Conservation (phyloP, 2,329 filamentous ascomycete species). For the Xylariaceae sp. region DNA sequence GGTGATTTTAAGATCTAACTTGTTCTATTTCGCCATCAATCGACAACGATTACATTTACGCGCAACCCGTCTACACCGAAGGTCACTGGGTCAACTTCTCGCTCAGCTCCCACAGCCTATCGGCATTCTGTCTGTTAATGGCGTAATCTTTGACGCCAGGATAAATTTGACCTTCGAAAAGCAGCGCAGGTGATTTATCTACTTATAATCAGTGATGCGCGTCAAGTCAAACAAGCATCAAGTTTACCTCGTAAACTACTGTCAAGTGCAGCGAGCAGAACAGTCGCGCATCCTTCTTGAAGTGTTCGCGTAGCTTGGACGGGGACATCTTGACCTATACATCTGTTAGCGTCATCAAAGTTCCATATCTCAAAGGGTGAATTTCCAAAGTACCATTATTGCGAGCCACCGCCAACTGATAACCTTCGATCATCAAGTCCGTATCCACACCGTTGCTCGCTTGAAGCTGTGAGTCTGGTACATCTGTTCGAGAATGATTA, state of each 20-base stretch:
- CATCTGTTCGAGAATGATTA: too few species aligned
- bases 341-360: neutral
- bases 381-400: neutral
- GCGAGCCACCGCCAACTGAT: slow-evolving; percentile 4
- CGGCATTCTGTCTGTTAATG: neutral
- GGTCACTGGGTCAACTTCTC: too few species aligned
- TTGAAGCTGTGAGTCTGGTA: slow-evolving; percentile 3
- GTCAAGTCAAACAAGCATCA: too few species aligned
- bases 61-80: too few species aligned
- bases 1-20: too few species aligned
- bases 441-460: slow-evolving; percentile 3
- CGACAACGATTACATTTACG: too few species aligned
- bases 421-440: slow-evolving; percentile 8
- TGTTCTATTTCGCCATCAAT: too few species aligned
- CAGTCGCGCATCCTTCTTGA: slow-evolving; percentile 5
- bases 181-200: slow-evolving; percentile 4
- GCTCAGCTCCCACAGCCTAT: slow-evolving; percentile 8
- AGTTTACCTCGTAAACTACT: slow-evolving; percentile 4
- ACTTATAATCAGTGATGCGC: neutral
- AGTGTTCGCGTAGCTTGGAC: slow-evolving; percentile 1
- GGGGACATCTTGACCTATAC: slow-evolving; percentile 3
- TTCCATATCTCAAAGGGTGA: too few species aligned
- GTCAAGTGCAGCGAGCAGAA: slow-evolving; percentile 7
- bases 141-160: slow-evolving; percentile 4
- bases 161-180: slow-evolving; percentile 3